These are phyloP conservation scores for Suillus bovinus DNA, from an alignment of 768 basidiomycete species.

Conservation along the genomic window DNA sequence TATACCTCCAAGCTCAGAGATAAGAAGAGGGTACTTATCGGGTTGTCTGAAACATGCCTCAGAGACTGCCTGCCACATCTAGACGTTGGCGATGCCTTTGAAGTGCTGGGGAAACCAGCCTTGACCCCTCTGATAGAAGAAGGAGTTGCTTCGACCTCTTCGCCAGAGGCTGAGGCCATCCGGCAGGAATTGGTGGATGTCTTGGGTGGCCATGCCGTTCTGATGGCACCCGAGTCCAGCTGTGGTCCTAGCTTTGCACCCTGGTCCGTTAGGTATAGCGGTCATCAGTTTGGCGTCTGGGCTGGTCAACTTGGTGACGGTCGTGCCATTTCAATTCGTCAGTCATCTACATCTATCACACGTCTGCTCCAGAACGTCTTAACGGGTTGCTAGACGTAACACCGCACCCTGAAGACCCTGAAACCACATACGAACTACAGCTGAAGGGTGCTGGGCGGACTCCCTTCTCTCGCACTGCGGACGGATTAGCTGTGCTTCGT, in stretches of 20 bases:
- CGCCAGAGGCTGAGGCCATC: slow-evolving; percentile 39
- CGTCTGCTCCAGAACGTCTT: slow-evolving; percentile 11
- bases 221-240: slow-evolving; percentile 49
- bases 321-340: slow-evolving; percentile 84
- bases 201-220: slow-evolving; percentile 71
- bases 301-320: slow-evolving; percentile 97
- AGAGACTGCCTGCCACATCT: slow-evolving; percentile 81
- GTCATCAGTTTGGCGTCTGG: slow-evolving; percentile 87
- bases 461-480: slow-evolving; percentile 89
- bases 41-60: slow-evolving; percentile 65
- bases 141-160: slow-evolving; percentile 26
- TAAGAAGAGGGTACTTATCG: slow-evolving; percentile 62
- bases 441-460: slow-evolving; percentile 95
- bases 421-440: slow-evolving; percentile 77
- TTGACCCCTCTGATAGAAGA: slow-evolving; percentile 37
- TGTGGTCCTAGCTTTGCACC: slow-evolving; percentile 41
- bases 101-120: slow-evolving; percentile 59
- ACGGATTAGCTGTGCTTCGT: slow-evolving; percentile 93
- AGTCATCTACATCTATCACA: slow-evolving; percentile 21
- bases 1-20: slow-evolving; percentile 52
- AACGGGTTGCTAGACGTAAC: slow-evolving; percentile 60
- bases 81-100: slow-evolving; percentile 83
- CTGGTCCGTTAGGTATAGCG: slow-evolving; percentile 90
- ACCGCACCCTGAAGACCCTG: slow-evolving; percentile 59
- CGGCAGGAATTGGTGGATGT: slow-evolving; percentile 80